A percentile compares a stretch with the other conserved stretches of the same genome.
These are phyloP conservation scores for Penicillium sp. DNA, from an alignment of 2,329 filamentous ascomycete genomes.

Conservation along the genomic window DNA sequence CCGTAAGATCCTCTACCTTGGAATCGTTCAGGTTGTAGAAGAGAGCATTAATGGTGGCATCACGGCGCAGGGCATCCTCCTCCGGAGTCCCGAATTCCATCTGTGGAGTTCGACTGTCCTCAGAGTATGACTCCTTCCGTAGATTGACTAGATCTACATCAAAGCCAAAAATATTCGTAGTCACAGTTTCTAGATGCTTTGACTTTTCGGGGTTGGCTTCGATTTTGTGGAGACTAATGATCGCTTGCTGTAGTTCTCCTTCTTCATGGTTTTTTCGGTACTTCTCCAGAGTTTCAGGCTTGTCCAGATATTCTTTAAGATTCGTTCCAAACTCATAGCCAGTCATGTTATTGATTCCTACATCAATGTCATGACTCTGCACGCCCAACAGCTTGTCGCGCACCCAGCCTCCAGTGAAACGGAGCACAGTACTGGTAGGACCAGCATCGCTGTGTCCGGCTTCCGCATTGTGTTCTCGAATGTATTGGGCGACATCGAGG, in stretches of 20 bases:
- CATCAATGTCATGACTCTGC: conserved; percentile 54
- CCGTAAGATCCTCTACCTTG: conserved; percentile 82
- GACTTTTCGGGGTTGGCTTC: conserved; percentile 93
- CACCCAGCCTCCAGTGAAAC: conserved; percentile 57
- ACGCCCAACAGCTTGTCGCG: conserved; percentile 55
- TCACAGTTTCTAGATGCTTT: conserved; percentile 92
- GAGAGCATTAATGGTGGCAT: conserved; percentile 93
- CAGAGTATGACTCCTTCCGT: conserved; percentile 85
- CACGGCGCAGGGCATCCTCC: conserved; percentile 86
- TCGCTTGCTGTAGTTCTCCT: conserved; percentile 63
- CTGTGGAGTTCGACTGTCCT: conserved; percentile 86
- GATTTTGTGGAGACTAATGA: conserved; percentile 84
- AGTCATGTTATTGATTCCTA: conserved; percentile 56
- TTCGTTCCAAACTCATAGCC: conserved; percentile 52
- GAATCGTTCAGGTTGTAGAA: conserved; percentile 91
- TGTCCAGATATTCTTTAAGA: conserved; percentile 50
- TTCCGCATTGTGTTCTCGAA: conserved; percentile 53
- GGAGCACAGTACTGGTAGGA: conserved; percentile 42
- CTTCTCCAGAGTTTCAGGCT: conserved; percentile 45
- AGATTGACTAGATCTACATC: conserved; percentile 96
- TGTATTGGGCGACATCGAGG: conserved; percentile 77
- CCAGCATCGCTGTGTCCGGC: conserved; percentile 32
- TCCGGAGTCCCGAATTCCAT: conserved; percentile 92
- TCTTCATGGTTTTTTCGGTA: conserved; percentile 51
- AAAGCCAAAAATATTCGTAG: conserved; percentile 80